A percentile compares a stretch with the other conserved stretches of the same genome.
These are phyloP conservation scores for Wickerhamiella sergipiensis DNA, from an alignment of 805 yeast species.

Conservation along the genomic window DNA sequence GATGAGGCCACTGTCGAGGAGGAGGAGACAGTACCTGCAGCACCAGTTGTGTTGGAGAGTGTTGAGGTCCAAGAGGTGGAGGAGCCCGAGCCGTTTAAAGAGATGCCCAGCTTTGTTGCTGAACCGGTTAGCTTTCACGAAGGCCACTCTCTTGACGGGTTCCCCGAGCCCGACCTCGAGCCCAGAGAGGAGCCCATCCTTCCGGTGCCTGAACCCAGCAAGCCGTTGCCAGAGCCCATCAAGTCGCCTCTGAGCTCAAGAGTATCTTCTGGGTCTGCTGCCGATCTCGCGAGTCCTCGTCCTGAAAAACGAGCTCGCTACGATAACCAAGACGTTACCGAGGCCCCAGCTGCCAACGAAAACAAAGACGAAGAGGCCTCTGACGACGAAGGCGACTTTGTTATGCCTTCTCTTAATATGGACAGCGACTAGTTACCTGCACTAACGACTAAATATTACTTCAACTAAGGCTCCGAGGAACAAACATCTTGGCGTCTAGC, in stretches of 20 bases:
- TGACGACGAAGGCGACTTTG: conserved; percentile 14
- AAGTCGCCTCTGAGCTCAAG: not conserved
- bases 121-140: not conserved
- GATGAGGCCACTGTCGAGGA: not conserved
- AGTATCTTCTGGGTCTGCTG: not conserved
- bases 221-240: conserved; percentile 1
- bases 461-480: not conserved
- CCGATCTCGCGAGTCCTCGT: not conserved
- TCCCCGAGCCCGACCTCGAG: conserved; percentile 1
- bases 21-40: not conserved
- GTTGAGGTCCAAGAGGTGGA: not conserved
- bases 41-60: not conserved
- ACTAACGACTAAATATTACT: no score
- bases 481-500: not conserved
- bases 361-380: conserved; percentile 1
- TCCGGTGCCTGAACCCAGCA: not conserved
- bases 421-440: conserved; percentile 11
- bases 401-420: conserved; percentile 15
- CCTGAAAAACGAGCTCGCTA: conserved; percentile 7
- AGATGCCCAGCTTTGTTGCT: not conserved
- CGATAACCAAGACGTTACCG: not conserved
- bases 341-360: not conserved
- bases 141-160: not conserved
- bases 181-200: not conserved
- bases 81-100: not conserved